Evolutionary conservation across 805 yeast species (phyloP).

Genomic region (Torulaspora microellipsoides): DNA sequence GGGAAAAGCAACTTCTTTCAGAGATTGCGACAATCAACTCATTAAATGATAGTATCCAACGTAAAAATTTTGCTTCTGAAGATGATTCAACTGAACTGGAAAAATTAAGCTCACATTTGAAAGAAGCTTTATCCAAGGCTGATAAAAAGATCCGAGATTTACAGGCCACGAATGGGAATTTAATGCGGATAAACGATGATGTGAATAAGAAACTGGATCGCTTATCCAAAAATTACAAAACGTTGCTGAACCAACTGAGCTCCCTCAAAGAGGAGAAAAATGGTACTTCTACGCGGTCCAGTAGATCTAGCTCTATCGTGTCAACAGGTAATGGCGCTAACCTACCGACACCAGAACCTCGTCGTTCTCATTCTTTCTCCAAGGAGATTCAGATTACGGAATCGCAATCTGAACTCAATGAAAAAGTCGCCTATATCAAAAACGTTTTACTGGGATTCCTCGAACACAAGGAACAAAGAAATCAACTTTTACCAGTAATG

Average conservation of each 20-base stretch:
- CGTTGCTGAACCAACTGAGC: constrained; percentile 54
- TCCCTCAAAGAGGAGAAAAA: constrained; percentile 37
- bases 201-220: constrained; percentile 62
- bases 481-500: constrained; percentile 78
- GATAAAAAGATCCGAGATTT: constrained; percentile 51
- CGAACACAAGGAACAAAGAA: constrained; percentile 90
- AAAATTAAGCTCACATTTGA: constrained; percentile 38
- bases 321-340: constrained; percentile 22
- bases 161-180: constrained; percentile 48
- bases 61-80: constrained; percentile 22
- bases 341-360: constrained; percentile 12
- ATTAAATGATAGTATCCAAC: constrained; percentile 30
- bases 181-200: constrained; percentile 63
- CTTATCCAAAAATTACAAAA: constrained; percentile 63
- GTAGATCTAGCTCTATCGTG: constrained; percentile 38
- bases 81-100: constrained; percentile 34
- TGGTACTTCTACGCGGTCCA: constrained; percentile 26
- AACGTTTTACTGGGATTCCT: constrained; percentile 88
- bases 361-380: constrained; percentile 19
- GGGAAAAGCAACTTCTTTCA: constrained; percentile 33
- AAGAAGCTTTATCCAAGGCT: constrained; percentile 48
- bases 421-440: constrained; percentile 70
- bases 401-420: constrained; percentile 29
- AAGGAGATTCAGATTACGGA: constrained; percentile 6
- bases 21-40: constrained; percentile 32